Evolutionary conservation across 768 basidiomycete genomes (phyloP).

Genomic region (Coprinopsis sp.): DNA sequence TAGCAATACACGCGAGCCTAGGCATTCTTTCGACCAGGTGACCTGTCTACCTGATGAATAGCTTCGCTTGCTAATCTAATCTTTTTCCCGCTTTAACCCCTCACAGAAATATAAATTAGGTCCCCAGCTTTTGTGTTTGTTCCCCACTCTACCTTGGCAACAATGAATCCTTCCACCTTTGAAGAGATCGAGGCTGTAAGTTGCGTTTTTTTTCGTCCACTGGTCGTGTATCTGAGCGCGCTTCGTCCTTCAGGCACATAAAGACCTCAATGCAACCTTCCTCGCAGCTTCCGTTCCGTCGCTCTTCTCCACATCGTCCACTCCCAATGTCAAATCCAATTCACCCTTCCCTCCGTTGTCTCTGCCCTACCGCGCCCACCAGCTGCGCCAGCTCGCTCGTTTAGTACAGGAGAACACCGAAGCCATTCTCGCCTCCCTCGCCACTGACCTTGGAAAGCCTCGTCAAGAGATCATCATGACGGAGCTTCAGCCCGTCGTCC

Average conservation of each 20-base stretch:
- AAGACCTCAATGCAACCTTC: conserved; percentile 43
- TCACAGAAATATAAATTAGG: no score
- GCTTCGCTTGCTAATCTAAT: no score
- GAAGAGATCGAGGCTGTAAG: no score
- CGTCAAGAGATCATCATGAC: conserved; percentile 32
- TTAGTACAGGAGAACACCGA: conserved; percentile 60
- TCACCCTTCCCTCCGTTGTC: conserved; percentile 19
- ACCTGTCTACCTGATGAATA: no score
- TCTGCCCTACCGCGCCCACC: conserved; percentile 57
- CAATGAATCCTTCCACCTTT: no score
- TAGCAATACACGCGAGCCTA: no score
- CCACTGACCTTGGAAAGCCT: conserved; percentile 48
- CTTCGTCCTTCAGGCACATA: conserved; percentile 29
- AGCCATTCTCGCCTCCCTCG: conserved; percentile 43
- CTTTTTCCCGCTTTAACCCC: no score
- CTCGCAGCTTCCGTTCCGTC: conserved; percentile 20
- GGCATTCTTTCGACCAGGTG: no score
- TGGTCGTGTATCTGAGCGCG: no score
- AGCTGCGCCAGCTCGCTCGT: conserved; percentile 58
- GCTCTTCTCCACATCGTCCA: conserved; percentile 35
- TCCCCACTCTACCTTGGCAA: no score
- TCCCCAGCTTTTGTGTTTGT: no score
- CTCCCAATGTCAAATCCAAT: conserved; percentile 25
- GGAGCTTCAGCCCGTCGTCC: conserved; percentile 44
- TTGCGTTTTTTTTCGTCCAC: no score